Percentiles rank a stretch among this genome's conserved stretches.
Conservation (phyloP, 352 stramenopile species). For the Paralagenidium karlingii region DNA sequence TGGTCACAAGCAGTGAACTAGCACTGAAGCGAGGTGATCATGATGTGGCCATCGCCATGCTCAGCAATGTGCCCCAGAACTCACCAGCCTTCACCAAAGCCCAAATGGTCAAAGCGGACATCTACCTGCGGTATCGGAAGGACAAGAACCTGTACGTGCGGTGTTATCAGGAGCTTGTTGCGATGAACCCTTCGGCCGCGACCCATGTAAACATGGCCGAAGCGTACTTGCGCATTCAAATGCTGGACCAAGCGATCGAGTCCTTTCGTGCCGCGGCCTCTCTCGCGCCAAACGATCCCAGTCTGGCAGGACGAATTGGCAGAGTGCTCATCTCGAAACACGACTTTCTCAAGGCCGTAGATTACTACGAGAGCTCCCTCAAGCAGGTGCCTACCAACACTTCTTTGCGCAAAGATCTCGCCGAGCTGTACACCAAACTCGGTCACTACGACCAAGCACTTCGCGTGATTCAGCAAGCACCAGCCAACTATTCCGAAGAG, state of each 20-base stretch:
- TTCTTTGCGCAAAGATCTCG: conserved; percentile 81
- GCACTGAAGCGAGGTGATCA: conserved; percentile 85
- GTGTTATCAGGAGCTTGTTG: conserved; percentile 85
- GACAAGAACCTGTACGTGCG: conserved; percentile 84
- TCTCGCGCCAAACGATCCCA: conserved; percentile 49
- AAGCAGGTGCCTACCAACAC: conserved; percentile 63
- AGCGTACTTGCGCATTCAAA: conserved; percentile 87
- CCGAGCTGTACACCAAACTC: conserved; percentile 82
- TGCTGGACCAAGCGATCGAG: conserved; percentile 80
- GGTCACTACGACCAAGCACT: conserved; percentile 74
- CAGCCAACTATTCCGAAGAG: conserved; percentile 50
- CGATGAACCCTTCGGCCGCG: conserved; percentile 49
- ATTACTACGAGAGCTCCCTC: conserved; percentile 89
- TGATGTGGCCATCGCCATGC: conserved; percentile 80
- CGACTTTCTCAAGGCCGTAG: conserved; percentile 87
- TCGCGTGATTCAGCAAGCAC: conserved; percentile 62
- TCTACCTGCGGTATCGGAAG: conserved; percentile 86
- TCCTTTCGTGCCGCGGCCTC: conserved; percentile 48
- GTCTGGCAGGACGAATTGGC: conserved; percentile 79
- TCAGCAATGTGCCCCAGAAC: conserved; percentile 68
- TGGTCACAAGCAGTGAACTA: conserved; percentile 86
- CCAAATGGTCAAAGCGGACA: conserved; percentile 89
- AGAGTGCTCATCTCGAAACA: conserved; percentile 87
- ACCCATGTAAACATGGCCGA: conserved; percentile 83
- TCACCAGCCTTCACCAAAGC: conserved; percentile 77